Evolutionary conservation across 352 stramenopile genomes (phyloP), one percentile per base, ranked within the genome.

Genomic region (Saprolegnia parasitica): DNA sequence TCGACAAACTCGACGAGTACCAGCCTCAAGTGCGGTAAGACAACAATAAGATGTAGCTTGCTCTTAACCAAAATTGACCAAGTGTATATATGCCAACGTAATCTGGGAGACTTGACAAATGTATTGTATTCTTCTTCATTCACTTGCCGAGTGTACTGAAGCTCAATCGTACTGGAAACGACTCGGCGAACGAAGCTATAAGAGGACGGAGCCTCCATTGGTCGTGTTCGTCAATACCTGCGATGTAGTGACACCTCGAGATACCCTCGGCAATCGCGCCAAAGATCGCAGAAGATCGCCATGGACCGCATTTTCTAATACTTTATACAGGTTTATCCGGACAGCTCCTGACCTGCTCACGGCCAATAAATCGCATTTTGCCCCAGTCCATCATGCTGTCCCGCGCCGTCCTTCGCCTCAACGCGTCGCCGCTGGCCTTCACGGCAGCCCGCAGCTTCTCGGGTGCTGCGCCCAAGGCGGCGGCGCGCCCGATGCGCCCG

Each of bases 1-100:
- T 98, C 21, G 89, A 98, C 74, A 98, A 98, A 76, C 86, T 98
- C 46, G 95, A 98, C 65, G 95, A 98, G 66, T 98, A 91, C 74
- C 87, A 97, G 73, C 92, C 91, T 18, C 86, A 95, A 56, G 84
- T 91, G 57, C 85, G 83, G 74, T 94, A 87, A 57, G 29, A 5
- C 29, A 35, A 5, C 29, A 6, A 35, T 65, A 20, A 54, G 24
- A 42, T 8, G 21, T 4, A 24, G 37, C 49, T 26, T 13, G 49
- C 21, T 1, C 29, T 24, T 56, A 56, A 24, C 9, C 42, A 15
- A n/a, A 8, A 2, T 24, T 56, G 26, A 24, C 9, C 42, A 15
- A n/a, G 42, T 61, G 54, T 40, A 61, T 56, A 24, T 56, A 16
- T 29, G 26, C 9, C 9, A 21, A 16, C 16, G 47, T 21, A 10